Base-by-base conservation (phyloP, 2,329 filamentous ascomycete genomes). In the Parascedosporium putredinis region DNA sequence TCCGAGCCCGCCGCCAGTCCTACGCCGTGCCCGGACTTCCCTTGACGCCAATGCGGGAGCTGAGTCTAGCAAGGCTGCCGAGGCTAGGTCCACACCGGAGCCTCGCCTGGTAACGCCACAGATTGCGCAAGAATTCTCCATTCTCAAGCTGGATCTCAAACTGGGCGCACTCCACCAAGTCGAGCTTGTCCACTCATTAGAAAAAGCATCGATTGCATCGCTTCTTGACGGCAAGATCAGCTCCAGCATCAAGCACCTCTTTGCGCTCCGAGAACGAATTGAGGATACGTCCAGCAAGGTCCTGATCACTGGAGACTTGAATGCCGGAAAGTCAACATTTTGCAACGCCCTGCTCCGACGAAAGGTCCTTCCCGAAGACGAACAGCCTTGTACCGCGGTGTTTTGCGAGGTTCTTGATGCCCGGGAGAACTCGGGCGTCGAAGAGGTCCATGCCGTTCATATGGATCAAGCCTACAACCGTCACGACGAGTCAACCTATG, bases 261-360 rank as follows among this genome's bases (percentile, higher is more conserved):
- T 88, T 50, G 82, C 87, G 0, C 74, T 98, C 29, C 83, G 89
- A 53, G 93, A 97, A 56, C 83, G 93, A 49, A 98, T 98, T 54
- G 93, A 97, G 63, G 93, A 98, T 65, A 97, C 88, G 0, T 88
- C 91, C 4, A 97, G 91, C 68, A 98, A 98, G 65, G 93, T 98
- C 1, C 70, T 98, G 51, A 83, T 98, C 16, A 98, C 93, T 0
- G 93, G 93, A 60, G 93, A 98, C 63, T 68, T 98, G 49, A 98
- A 98, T 62, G 91, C 93, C 7, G 93, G 93, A 61, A 98, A 98
- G 64, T 98, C 93, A 3, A 98, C 93, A 1, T 98, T 98, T 60
- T 98, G 93, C 70, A 98, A 98, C 66, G 93, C 93, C n/a, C 72
- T 98, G 2, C 69, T 98, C 36, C 84, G 93, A 53, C 81, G 90